These are phyloP conservation scores for Sedum album DNA, from an alignment of 164 flowering plant genomes.

Conservation along the genomic window DNA sequence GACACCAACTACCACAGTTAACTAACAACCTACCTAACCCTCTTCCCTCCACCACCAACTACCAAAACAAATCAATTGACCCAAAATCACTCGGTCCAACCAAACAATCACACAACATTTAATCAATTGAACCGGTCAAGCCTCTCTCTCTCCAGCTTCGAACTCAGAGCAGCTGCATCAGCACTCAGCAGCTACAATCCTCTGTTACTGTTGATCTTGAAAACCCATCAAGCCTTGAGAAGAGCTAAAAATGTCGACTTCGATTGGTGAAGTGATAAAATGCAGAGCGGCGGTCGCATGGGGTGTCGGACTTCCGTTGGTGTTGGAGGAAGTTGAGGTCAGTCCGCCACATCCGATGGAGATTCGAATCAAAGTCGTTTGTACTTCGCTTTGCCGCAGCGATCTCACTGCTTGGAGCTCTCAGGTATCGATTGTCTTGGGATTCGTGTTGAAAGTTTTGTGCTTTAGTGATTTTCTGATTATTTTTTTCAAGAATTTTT, in stretches of 20 bases:
- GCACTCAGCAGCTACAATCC: too few relatives aligned
- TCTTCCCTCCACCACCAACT: too few relatives aligned
- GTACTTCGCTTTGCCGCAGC: constrained; percentile 83
- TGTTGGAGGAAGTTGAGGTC: constrained; percentile 73
- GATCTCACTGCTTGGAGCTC: constrained; percentile 83
- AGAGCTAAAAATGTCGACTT: not conserved
- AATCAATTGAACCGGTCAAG: not conserved
- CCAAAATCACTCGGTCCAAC: not conserved
- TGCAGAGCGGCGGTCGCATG: constrained; percentile 70
- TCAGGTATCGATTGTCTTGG: constrained; percentile 29
- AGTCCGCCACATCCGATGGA: constrained; percentile 69
- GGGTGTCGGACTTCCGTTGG: constrained; percentile 65
- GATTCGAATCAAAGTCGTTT: constrained; percentile 72
- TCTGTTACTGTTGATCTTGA: not conserved
- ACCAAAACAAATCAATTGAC: not conserved
- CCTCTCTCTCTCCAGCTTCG: not conserved
- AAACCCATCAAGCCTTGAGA: not conserved
- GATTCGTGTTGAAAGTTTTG: not conserved
- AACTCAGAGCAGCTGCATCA: not conserved
- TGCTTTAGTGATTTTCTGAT: not conserved
- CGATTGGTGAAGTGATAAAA: not conserved
- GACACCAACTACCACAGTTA: too few relatives aligned
- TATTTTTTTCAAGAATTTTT: not conserved
- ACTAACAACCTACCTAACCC: too few relatives aligned
- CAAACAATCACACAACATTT: not conserved